Base-by-base conservation (phyloP, 2,329 filamentous ascomycete genomes). In the Diaporthe aspalathi region DNA sequence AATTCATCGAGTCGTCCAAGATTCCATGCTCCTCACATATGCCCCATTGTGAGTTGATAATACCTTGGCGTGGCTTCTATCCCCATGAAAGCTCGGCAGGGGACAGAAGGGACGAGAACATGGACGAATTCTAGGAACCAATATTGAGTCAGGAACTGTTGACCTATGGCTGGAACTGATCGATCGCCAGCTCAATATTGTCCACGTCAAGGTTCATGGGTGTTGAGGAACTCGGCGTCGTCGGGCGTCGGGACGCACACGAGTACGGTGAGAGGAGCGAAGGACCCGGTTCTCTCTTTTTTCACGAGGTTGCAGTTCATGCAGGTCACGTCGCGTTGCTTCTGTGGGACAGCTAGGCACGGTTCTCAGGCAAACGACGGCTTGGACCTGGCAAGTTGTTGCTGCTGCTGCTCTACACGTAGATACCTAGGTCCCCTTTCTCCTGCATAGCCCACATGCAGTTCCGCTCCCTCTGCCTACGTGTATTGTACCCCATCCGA, bases 271-370 rank as follows among this genome's bases (percentile, higher is more conserved):
- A 63, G 20, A 38, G 32, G 57, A 68, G 49, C 40, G 32, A n/a
- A n/a, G 40, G 40, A 40, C 22, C 29, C 52, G 6, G 14, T 49
- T 68, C 20, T 47, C 57, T 40, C 32, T 20, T 40, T 40, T 20
- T 50, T 32, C 47, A 57, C 66, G 52, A 68, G 40, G 66, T 57
- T 29, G 52, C 66, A 67, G 49, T 54, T 40, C 53, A 68, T 68
- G 65, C 40, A 57, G 16, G 50, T 49, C 45, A 40, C n/a, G 38
- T 60, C 45, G 52, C n/a, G 38, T 68, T 27, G 52, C 65, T 60
- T 60, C 38, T 68, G 66, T 60, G 66, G 66, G 32, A 57, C 66
- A 27, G 53, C 53, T 60, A 60, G 54, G 54, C 35, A 43, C 54
- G 35, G 54, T 5, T 40, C n/a, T n/a, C n/a, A 29, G n/a, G 53